Percentiles rank a stretch among this genome's conserved stretches.
Conservation (phyloP, 306 rosid species). For the Dicorynia guianensis region DNA sequence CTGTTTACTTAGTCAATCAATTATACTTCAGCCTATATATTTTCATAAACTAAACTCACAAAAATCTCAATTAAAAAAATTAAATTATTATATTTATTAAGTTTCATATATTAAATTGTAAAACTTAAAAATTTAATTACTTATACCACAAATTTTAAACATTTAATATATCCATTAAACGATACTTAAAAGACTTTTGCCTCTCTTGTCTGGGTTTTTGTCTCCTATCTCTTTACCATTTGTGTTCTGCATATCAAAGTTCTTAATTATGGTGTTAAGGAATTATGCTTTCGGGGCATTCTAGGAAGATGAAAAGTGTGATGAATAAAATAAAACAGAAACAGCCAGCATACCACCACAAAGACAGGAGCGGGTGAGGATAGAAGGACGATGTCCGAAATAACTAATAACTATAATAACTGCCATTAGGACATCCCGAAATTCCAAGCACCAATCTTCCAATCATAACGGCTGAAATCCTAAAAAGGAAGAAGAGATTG, state of each 20-base stretch:
- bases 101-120: too few relatives aligned
- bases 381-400: slow-evolving; percentile 29
- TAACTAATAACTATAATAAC: slow-evolving; percentile 60
- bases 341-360: not conserved
- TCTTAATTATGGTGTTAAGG: not conserved
- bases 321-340: slow-evolving; percentile 10
- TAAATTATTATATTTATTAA: too few relatives aligned
- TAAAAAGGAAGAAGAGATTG: not conserved
- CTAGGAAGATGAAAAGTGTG: not conserved
- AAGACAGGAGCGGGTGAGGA: not conserved
- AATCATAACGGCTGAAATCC: slow-evolving; percentile 22
- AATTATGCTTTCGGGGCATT: not conserved
- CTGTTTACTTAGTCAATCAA: too few relatives aligned
- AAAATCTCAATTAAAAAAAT: too few relatives aligned
- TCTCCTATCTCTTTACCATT: not conserved
- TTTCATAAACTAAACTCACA: too few relatives aligned
- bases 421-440: slow-evolving; percentile 48
- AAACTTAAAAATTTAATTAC: too few relatives aligned
- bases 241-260: not conserved
- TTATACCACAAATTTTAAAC: too few relatives aligned
- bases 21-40: too few relatives aligned
- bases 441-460: slow-evolving; percentile 45
- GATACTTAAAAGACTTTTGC: too few relatives aligned
- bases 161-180: too few relatives aligned
- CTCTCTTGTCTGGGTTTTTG: too few relatives aligned